Percentiles rank a stretch among this genome's conserved stretches.
phyloP scores from a whole-genome alignment of 2,329 filamentous ascomycete genomes.

The Trichocomaceae sp. region DNA sequence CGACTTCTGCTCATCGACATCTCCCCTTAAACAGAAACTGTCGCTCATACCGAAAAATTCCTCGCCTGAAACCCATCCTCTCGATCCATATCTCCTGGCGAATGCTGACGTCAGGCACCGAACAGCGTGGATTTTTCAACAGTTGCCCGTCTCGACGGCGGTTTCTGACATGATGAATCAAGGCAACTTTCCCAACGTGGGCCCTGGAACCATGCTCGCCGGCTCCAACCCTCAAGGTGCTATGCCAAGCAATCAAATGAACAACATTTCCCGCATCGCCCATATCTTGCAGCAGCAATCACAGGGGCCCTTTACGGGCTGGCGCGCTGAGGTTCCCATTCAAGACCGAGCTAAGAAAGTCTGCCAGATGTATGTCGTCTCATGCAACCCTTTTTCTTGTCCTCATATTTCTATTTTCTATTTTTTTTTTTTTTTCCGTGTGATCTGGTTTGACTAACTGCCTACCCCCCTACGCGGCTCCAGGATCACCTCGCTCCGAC shows the following conservation, averaged over 20 bases:
- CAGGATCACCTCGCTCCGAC: conserved; percentile 41
- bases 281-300: conserved; percentile 33
- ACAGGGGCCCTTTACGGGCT: conserved; percentile 40
- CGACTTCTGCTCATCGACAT: conserved; percentile 6
- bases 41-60: neutral
- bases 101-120: conserved; percentile 30
- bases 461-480: too few relatives aligned
- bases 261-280: conserved; percentile 35
- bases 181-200: conserved; percentile 33
- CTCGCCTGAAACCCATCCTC: conserved; percentile 5
- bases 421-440: too few relatives aligned
- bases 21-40: neutral
- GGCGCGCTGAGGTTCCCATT: conserved; percentile 37
- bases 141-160: conserved; percentile 31
- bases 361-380: conserved; percentile 36
- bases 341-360: conserved; percentile 38
- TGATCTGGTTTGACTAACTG: conserved; percentile 1
- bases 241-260: conserved; percentile 32
- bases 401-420: conserved; percentile 10
- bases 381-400: neutral
- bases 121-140: conserved; percentile 28
- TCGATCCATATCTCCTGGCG: conserved; percentile 20
- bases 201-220: conserved; percentile 28
- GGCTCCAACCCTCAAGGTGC: conserved; percentile 26
- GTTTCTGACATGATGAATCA: conserved; percentile 41